Conservation (phyloP, 805 yeast species). For the Candida methanosorbosa region DNA sequence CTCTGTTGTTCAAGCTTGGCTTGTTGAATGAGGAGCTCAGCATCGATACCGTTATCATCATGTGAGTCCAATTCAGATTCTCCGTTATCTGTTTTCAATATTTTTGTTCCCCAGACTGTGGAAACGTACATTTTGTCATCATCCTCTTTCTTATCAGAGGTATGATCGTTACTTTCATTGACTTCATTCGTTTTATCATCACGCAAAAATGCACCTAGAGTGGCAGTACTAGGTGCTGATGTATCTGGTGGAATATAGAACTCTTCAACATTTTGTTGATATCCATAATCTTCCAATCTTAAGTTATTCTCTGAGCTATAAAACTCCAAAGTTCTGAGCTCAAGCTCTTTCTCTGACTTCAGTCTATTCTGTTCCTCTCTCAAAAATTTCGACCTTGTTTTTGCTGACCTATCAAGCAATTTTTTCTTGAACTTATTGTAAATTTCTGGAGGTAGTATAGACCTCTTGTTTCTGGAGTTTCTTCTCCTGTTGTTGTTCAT, state of each 20-base stretch:
- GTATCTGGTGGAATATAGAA: constrained; percentile 3
- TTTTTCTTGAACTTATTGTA: constrained; percentile 42
- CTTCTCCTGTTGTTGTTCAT: constrained; percentile 24
- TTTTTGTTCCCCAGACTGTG: constrained; percentile 74
- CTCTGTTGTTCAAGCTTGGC: constrained; percentile 40
- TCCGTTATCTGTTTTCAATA: constrained; percentile 31
- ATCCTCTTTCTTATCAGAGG: neutral
- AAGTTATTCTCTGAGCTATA: constrained; percentile 47
- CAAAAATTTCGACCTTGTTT: constrained; percentile 36
- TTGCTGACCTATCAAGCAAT: constrained; percentile 46
- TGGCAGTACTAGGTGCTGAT: no score
- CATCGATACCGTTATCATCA: constrained; percentile 29
- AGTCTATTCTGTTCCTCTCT: constrained; percentile 54
- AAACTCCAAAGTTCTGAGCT: constrained; percentile 48
- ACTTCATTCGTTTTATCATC: no score
- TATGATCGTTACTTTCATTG: constrained; percentile 2
- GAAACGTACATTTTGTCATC: constrained; percentile 17
- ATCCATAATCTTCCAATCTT: constrained; percentile 27
- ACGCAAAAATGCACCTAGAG: no score
- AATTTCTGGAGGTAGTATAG: constrained; percentile 32
- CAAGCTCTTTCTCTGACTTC: constrained; percentile 49
- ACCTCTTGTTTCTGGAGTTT: constrained; percentile 8
- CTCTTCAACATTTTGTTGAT: no score
- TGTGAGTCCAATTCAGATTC: constrained; percentile 31
- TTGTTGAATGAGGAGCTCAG: constrained; percentile 40